phyloP scores from a whole-genome alignment of 2,329 filamentous ascomycete species.

The Colletotrichum plurivorum region DNA sequence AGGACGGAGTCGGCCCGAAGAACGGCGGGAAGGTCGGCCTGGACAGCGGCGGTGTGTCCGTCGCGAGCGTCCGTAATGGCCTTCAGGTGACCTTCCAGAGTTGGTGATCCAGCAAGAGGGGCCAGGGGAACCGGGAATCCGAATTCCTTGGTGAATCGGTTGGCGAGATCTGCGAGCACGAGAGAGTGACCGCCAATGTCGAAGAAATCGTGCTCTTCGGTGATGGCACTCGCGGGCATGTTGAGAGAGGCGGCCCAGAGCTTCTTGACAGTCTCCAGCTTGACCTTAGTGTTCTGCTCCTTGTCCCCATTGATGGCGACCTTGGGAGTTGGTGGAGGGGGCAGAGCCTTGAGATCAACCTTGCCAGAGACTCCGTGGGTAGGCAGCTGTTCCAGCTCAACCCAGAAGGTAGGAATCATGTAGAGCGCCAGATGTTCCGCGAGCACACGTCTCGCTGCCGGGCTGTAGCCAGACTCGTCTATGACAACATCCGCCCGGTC shows the following conservation, averaged over 20 bases:
- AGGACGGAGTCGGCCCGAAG: conserved; percentile 77
- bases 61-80: conserved; percentile 80
- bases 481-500: conserved; percentile 75
- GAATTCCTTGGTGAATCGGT: conserved; percentile 76
- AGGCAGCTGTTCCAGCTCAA: conserved; percentile 78
- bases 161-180: conserved; percentile 82
- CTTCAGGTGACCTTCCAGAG: conserved; percentile 79
- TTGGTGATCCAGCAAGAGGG: conserved; percentile 79
- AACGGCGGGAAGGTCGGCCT: conserved; percentile 80
- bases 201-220: conserved; percentile 83
- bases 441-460: conserved; percentile 75
- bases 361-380: conserved; percentile 87
- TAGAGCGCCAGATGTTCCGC: conserved; percentile 81
- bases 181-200: conserved; percentile 86
- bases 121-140: conserved; percentile 81
- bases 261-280: conserved; percentile 76
- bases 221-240: conserved; percentile 73
- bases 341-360: conserved; percentile 79
- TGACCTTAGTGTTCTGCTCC: conserved; percentile 73
- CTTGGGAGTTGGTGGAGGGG: conserved; percentile 71
- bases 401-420: conserved; percentile 86
- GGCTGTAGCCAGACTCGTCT: conserved; percentile 79
- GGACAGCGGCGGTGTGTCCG: conserved; percentile 80
- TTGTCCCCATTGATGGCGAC: conserved; percentile 57
- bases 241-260: conserved; percentile 81